These are phyloP conservation scores for Talaromyces wortmannii DNA, from an alignment of 495 filamentous ascomycete genomes.

Conservation along the genomic window DNA sequence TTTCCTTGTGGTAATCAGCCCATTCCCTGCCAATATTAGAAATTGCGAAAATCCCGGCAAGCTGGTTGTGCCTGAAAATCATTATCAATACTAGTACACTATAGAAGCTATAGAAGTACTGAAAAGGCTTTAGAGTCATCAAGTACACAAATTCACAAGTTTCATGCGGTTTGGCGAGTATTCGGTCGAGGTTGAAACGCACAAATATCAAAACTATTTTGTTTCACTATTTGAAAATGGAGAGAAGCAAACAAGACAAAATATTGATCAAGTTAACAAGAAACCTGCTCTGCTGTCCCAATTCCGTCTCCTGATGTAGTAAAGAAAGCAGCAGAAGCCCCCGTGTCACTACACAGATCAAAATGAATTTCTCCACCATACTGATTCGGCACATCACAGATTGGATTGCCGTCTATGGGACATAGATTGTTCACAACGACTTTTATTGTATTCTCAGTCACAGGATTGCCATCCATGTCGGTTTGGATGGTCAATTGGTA, in stretches of 20 bases:
- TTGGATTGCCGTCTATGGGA: constrained; percentile 20
- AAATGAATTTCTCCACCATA: constrained; percentile 29
- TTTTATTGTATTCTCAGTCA: constrained; percentile 13
- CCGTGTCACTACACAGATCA: constrained; percentile 27
- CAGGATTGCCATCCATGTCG: constrained; percentile 14
- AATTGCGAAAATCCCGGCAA: too few relatives aligned
- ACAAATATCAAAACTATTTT: too few relatives aligned
- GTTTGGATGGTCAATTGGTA: constrained; percentile 18
- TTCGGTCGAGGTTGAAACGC: too few relatives aligned
- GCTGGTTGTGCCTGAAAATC: too few relatives aligned
- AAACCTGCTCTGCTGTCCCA: background rate
- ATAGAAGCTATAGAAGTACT: too few relatives aligned
- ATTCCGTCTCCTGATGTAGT: background rate
- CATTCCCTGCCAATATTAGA: too few relatives aligned
- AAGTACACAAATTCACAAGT: too few relatives aligned
- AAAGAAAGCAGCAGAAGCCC: constrained; percentile 24
- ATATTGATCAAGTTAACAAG: background rate
- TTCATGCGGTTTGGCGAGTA: too few relatives aligned
- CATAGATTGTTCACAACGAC: constrained; percentile 25
- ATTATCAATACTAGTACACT: too few relatives aligned
- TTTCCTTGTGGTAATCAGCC: too few relatives aligned
- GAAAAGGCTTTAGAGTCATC: too few relatives aligned
- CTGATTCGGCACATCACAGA: constrained; percentile 25
- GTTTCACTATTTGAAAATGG: too few relatives aligned
- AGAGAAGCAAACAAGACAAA: background rate